Conservation (phyloP, 2,329 filamentous ascomycete genomes). For the Fusarium xyrophilum region DNA sequence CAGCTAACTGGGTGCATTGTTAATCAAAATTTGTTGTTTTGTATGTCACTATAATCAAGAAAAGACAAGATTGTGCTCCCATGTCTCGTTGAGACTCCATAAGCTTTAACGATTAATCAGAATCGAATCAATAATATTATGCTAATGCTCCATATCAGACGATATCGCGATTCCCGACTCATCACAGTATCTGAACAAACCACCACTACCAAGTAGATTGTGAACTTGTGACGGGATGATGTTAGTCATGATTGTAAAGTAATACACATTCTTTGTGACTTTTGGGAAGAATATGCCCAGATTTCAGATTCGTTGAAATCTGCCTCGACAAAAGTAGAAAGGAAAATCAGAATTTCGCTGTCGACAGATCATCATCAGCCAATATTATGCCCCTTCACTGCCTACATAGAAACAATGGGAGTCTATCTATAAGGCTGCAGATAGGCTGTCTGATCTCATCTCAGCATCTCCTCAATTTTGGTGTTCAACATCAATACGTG, state of each 20-base stretch:
- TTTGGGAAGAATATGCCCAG: not conserved
- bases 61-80: too few species aligned
- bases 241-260: too few species aligned
- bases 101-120: too few species aligned
- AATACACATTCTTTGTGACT: rapidly evolving
- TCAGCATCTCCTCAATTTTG: not conserved
- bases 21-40: too few species aligned
- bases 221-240: too few species aligned
- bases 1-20: too few species aligned
- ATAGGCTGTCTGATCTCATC: not conserved
- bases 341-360: not conserved
- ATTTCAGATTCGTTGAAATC: too few species aligned
- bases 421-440: not conserved
- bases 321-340: not conserved
- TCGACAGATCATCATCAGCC: not conserved
- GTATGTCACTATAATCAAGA: too few species aligned
- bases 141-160: rapidly evolving
- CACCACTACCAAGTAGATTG: too few species aligned
- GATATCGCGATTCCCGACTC: not conserved
- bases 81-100: too few species aligned
- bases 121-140: not conserved
- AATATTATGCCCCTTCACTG: too few species aligned
- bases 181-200: rapidly evolving
- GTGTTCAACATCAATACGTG: not conserved
- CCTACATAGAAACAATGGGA: too few species aligned